Percentiles rank a stretch among this genome's conserved stretches.
These are phyloP conservation scores for Fusarium secorum DNA, from an alignment of 2,329 filamentous ascomycete species.

Conservation along the genomic window DNA sequence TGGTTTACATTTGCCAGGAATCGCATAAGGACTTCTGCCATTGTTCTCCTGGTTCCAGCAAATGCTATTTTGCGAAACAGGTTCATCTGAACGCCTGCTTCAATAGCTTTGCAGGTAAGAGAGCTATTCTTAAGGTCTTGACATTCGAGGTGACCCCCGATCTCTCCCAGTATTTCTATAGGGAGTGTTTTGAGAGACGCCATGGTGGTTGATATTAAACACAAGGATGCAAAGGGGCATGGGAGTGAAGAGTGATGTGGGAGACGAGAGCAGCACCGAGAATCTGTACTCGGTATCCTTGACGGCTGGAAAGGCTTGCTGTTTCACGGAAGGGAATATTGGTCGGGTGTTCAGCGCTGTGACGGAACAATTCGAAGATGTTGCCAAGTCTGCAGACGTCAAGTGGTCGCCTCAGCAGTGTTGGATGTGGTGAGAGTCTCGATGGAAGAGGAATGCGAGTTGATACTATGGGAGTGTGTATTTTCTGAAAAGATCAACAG, in stretches of 20 bases:
- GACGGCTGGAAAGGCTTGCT: too few relatives aligned
- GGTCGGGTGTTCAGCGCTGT: too few relatives aligned
- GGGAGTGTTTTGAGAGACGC: accelerated
- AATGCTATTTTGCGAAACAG: accelerated
- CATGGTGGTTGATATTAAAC: not conserved
- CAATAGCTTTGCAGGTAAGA: accelerated
- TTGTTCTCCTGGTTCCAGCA: accelerated
- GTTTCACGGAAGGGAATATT: too few relatives aligned
- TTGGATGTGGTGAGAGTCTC: too few relatives aligned
- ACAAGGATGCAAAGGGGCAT: accelerated
- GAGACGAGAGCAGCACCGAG: too few relatives aligned
- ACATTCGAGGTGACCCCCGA: accelerated
- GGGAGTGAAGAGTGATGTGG: not conserved
- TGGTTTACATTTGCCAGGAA: accelerated
- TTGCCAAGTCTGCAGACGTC: too few relatives aligned
- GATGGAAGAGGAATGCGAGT: too few relatives aligned
- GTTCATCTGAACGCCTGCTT: accelerated
- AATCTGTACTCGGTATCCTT: too few relatives aligned
- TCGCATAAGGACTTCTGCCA: accelerated
- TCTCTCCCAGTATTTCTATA: not conserved
- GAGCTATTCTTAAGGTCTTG: accelerated
- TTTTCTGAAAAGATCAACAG: not conserved
- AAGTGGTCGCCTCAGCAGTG: too few relatives aligned
- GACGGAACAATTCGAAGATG: too few relatives aligned
- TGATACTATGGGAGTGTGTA: too few relatives aligned